Evolutionary conservation across 208 protist genomes (phyloP).

Genomic region (Phytomonas serpens): DNA sequence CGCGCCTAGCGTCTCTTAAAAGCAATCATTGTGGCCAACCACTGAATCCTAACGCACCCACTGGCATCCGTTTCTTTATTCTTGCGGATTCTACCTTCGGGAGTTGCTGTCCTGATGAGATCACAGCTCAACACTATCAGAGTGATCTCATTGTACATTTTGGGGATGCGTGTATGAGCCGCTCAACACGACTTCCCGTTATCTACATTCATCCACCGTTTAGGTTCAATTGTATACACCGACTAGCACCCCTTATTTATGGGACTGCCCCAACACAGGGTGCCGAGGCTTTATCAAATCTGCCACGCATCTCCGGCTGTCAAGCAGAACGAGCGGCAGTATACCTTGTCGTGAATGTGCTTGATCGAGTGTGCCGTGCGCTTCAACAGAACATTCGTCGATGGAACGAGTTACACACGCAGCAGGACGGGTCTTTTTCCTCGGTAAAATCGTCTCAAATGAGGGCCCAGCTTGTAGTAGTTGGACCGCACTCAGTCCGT

Average conservation of each 20-base stretch:
- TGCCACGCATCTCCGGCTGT: neutral
- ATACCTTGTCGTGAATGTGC: neutral
- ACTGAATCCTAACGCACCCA: constrained; percentile 33
- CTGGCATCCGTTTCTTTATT: constrained; percentile 51
- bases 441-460: neutral
- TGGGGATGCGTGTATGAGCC: constrained; percentile 84
- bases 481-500: constrained; percentile 19
- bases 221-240: constrained; percentile 14
- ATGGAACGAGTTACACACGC: neutral
- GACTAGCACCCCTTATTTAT: neutral
- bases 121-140: constrained; percentile 82
- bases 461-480: constrained; percentile 16
- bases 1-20: constrained; percentile 1
- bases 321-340: neutral
- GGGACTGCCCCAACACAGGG: neutral
- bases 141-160: constrained; percentile 88
- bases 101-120: constrained; percentile 88
- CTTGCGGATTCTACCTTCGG: constrained; percentile 89
- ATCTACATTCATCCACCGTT: constrained; percentile 66
- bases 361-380: neutral
- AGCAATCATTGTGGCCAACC: neutral
- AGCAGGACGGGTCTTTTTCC: neutral
- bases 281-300: neutral
- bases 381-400: neutral
- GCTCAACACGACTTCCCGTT: constrained; percentile 67